Conservation (phyloP, 73 alveolate species). For the Halteria grandinella region DNA sequence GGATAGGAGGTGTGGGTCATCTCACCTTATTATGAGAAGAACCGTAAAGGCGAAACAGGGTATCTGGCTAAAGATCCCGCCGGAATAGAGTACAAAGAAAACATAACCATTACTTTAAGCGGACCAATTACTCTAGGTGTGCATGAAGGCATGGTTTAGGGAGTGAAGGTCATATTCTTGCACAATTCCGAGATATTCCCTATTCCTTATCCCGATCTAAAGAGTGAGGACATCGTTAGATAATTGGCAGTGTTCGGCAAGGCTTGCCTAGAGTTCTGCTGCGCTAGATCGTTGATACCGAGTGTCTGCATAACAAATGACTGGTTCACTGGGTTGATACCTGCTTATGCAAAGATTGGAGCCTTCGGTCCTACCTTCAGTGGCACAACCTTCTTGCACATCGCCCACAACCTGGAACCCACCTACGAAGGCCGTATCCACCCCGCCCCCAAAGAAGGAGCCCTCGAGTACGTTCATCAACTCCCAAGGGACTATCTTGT, state of each 20-base stretch:
- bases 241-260: constrained; percentile 89
- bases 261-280: constrained; percentile 93
- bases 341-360: constrained; percentile 95
- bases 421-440: constrained; percentile 96
- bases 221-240: constrained; percentile 59
- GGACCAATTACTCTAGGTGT: constrained; percentile 86
- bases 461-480: constrained; percentile 85
- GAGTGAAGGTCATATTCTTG: constrained; percentile 89
- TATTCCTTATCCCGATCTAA: constrained; percentile 91
- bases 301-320: constrained; percentile 93
- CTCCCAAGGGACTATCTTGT: constrained; percentile 92
- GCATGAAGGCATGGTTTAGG: constrained; percentile 91
- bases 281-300: constrained; percentile 85
- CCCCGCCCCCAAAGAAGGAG: constrained; percentile 88
- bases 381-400: constrained; percentile 96
- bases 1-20: constrained; percentile 95
- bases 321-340: constrained; percentile 96
- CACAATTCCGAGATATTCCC: constrained; percentile 94
- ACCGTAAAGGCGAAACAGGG: constrained; percentile 88
- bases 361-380: constrained; percentile 91
- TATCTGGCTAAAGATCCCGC: constrained; percentile 89
- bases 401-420: constrained; percentile 95
- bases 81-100: constrained; percentile 80
- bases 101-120: constrained; percentile 81
- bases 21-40: constrained; percentile 95